Evolutionary conservation across 2,329 filamentous ascomycete genomes (phyloP), one percentile per base, ranked within the genome.

Genomic region (Gyromitra esculenta): DNA sequence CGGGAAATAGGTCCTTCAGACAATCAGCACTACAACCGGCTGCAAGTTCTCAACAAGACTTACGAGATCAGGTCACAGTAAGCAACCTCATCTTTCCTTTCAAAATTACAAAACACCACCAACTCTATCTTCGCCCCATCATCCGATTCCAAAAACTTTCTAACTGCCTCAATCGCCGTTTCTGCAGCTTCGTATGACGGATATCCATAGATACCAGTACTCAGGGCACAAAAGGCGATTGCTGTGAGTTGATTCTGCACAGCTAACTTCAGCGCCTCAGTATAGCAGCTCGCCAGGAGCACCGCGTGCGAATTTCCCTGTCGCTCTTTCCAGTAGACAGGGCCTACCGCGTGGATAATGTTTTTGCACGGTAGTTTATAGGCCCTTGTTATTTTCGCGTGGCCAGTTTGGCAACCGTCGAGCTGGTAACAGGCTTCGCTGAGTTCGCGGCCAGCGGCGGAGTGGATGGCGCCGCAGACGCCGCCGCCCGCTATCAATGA

Each of bases 301-400:
- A 1, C 39, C 13, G 73, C 45, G 37, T 75, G 72, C 83, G 75
- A 84, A 87, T 82, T 63, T 1, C 35, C 81, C 73, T 31, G 83
- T 83, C 21, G 85, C 80, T 11, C 82, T 81, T 71, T 39, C 73
- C 75, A 79, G 83, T 94, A 97, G 39, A 96, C 84, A 0, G 96
- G 96, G 0, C 96, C 96, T 2, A 97, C 95, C 18, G 96, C 89
- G 83, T 98, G 96, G 71, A 98, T 96, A 80, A 98, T 88, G 79
- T 92, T 90, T 74, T 88, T 87, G 81, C 90, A 91, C 0, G 94
- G 94, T 31, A 98, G 85, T 0, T 89, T 81, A 83, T 96, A 94
- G 7, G 90, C 95, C 45, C 85, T 83, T 0, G 96, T 97, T 81
- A 97, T 93, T 83, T 95, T 95, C 35, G 94, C 92, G 35, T 88